Percentiles rank a stretch among this genome's conserved stretches.
phyloP scores from a whole-genome alignment of 78 protist genomes.

The Dictyostelium brefeldianum region DNA sequence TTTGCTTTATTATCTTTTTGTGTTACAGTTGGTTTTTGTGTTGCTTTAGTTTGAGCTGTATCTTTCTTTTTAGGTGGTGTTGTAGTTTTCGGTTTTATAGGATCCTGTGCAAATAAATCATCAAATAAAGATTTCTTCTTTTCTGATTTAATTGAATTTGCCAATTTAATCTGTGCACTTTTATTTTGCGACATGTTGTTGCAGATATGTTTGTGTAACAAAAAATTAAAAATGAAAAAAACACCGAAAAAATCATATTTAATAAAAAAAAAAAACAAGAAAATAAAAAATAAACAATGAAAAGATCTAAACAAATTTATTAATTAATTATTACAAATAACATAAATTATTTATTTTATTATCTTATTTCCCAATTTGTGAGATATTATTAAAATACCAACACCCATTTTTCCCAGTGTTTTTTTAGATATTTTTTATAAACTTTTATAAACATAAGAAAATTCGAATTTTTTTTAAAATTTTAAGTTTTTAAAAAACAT shows the following conservation, averaged over 20 bases:
- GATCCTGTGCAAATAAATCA: not conserved
- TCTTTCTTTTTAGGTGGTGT: not conserved
- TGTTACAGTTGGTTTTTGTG: not conserved
- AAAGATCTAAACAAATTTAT: not conserved
- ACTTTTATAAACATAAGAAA: too few relatives aligned
- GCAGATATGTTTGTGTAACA: too few relatives aligned
- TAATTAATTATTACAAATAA: not conserved
- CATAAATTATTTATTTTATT: not conserved
- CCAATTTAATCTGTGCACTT: not conserved
- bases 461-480: not conserved
- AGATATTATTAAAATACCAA: not conserved
- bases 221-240: not conserved
- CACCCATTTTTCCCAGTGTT: not conserved
- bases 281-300: not conserved
- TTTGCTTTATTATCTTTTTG: not conserved
- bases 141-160: not conserved
- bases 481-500: not conserved
- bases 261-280: not conserved
- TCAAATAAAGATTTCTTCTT: conserved; percentile 12
- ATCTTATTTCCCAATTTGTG: not conserved
- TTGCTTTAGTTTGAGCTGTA: not conserved
- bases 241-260: not conserved
- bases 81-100: not conserved
- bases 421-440: not conserved
- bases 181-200: not conserved